phyloP scores from a whole-genome alignment of 768 basidiomycete genomes.

The Lentinula sp. region DNA sequence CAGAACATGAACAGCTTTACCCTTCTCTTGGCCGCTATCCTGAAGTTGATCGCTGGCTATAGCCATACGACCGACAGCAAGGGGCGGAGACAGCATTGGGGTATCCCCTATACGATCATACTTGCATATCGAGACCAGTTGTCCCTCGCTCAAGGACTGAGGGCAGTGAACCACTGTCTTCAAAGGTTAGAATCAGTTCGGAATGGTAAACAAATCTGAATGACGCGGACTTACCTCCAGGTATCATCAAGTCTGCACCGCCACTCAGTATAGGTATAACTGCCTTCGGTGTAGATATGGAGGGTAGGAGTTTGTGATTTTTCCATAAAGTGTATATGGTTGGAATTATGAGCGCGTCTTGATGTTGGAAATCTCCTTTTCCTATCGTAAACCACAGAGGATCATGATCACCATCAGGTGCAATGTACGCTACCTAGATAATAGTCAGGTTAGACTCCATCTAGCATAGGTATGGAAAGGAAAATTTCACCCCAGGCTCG shows the following conservation, averaged over 20 bases:
- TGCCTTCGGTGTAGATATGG: slow-evolving; percentile 61
- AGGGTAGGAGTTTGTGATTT: slow-evolving; percentile 58
- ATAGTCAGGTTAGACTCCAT: neutral
- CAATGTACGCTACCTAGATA: slow-evolving; percentile 55
- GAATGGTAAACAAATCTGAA: neutral
- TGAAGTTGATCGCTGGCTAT: slow-evolving; percentile 42
- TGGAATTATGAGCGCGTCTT: slow-evolving; percentile 51
- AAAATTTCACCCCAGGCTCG: slow-evolving; percentile 54
- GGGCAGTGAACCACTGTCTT: slow-evolving; percentile 58
- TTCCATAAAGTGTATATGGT: slow-evolving; percentile 83
- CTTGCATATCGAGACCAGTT: slow-evolving; percentile 61
- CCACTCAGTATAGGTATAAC: slow-evolving; percentile 68
- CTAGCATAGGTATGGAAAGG: neutral
- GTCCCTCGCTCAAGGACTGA: slow-evolving; percentile 31
- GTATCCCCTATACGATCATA: slow-evolving; percentile 28
- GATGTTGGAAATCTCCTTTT: slow-evolving; percentile 37
- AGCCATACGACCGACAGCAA: slow-evolving; percentile 76
- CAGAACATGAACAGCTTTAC: slow-evolving; percentile 69
- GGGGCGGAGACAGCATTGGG: slow-evolving; percentile 37
- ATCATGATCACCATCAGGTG: slow-evolving; percentile 44
- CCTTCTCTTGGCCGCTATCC: slow-evolving; percentile 44
- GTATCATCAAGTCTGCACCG: slow-evolving; percentile 88
- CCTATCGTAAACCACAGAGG: slow-evolving; percentile 78
- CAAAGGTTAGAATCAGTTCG: slow-evolving; percentile 10
- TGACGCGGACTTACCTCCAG: slow-evolving; percentile 54